phyloP scores from a whole-genome alignment of 2,329 filamentous ascomycete species.

The Metarhizium brunneum region DNA sequence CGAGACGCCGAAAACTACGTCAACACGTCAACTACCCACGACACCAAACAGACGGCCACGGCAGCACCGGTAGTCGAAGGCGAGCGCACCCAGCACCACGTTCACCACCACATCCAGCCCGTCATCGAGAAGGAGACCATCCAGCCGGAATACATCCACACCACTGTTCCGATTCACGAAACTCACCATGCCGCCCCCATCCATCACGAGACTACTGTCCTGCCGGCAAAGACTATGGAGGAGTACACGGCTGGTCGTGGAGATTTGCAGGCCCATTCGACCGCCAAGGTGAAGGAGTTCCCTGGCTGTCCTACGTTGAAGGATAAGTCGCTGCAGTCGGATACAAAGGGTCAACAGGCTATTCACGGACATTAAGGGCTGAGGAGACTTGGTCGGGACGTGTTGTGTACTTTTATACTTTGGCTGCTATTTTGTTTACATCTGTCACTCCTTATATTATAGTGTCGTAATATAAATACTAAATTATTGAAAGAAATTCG shows the following conservation, averaged over 20 bases:
- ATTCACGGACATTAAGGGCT: not conserved
- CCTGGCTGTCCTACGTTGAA: slow-evolving; percentile 46
- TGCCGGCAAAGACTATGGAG: slow-evolving; percentile 54
- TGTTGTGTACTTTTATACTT: too few species aligned
- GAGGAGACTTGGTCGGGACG: too few species aligned
- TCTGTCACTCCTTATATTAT: too few species aligned
- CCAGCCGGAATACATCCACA: slow-evolving; percentile 60
- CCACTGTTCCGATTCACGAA: slow-evolving; percentile 63
- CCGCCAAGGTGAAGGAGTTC: slow-evolving; percentile 46
- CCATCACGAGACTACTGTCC: slow-evolving; percentile 54
- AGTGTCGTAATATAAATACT: too few species aligned
- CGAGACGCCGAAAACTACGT: slow-evolving; percentile 34
- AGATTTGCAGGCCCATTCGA: slow-evolving; percentile 42
- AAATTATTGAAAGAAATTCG: too few species aligned
- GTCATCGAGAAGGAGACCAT: slow-evolving; percentile 62
- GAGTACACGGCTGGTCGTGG: slow-evolving; percentile 47
- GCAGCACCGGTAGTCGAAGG: slow-evolving; percentile 16
- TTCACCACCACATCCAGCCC: slow-evolving; percentile 62
- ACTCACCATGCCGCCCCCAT: slow-evolving; percentile 58
- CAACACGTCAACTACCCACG: slow-evolving; percentile 18
- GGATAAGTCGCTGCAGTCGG: slow-evolving; percentile 1
- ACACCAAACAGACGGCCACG: slow-evolving; percentile 17
- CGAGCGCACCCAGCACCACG: slow-evolving; percentile 31
- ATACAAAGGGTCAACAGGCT: not conserved
- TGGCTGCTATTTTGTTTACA: too few species aligned